Percentiles rank a stretch among this genome's conserved stretches.
Evolutionary conservation across 192 early-diverging fungal genomes (phyloP).

Genomic region (Coemansia sp.): DNA sequence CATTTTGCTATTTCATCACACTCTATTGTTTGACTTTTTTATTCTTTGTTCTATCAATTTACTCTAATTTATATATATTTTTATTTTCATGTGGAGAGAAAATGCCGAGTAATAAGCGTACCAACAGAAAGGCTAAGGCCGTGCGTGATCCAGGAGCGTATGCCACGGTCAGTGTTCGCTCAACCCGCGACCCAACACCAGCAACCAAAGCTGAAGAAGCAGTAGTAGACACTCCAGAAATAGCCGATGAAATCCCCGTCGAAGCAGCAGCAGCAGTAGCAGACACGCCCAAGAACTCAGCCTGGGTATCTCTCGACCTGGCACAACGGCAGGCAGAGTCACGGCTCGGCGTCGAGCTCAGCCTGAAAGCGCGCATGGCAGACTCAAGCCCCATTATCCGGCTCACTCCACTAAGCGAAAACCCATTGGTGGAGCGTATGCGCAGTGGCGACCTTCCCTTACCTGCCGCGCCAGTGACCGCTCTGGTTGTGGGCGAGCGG

Average conservation of each 20-base stretch:
- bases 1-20: background rate
- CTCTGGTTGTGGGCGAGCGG: background rate
- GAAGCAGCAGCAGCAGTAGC: background rate
- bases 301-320: constrained; percentile 21
- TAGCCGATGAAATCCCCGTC: background rate
- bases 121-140: background rate
- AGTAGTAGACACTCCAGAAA: background rate
- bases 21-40: no score
- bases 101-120: constrained; percentile 1
- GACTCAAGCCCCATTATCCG: background rate
- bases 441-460: background rate
- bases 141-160: constrained; percentile 24
- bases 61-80: background rate
- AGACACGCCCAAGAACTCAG: background rate
- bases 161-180: constrained; percentile 16
- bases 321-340: constrained; percentile 23
- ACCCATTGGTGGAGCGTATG: constrained; percentile 21
- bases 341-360: constrained; percentile 18
- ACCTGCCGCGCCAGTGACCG: background rate
- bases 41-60: background rate
- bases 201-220: background rate
- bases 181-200: background rate
- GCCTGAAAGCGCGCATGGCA: background rate
- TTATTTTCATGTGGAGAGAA: background rate
- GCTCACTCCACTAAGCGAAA: constrained; percentile 16